phyloP scores from a whole-genome alignment of 2,329 filamentous ascomycete genomes.

The Fusarium humuli region DNA sequence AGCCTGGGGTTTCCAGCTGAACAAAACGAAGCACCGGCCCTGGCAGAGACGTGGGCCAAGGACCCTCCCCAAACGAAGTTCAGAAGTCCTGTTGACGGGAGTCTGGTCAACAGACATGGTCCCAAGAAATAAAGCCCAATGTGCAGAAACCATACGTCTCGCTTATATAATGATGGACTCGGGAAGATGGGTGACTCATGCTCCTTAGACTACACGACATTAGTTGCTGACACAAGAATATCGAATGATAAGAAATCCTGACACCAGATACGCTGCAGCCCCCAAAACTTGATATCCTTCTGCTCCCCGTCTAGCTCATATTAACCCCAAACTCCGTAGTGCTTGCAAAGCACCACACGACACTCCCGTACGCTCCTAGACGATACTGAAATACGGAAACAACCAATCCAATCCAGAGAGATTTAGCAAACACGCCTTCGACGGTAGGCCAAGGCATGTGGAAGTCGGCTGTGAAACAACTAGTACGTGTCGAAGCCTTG shows the following conservation, averaged over 20 bases:
- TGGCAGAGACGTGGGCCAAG: conserved; percentile 83
- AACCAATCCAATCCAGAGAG: conserved; percentile 18
- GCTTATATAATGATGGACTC: conserved; percentile 31
- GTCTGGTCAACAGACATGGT: conserved; percentile 58
- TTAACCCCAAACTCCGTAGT: conserved; percentile 41
- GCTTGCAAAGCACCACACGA: conserved; percentile 28
- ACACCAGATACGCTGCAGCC: conserved; percentile 16
- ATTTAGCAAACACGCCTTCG: neutral
- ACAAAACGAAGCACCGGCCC: conserved; percentile 79
- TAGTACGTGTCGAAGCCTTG: conserved; percentile 55
- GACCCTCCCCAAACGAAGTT: conserved; percentile 62
- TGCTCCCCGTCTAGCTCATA: conserved; percentile 41
- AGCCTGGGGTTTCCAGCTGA: conserved; percentile 78
- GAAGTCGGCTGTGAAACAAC: conserved; percentile 1
- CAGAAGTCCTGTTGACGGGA: conserved; percentile 66
- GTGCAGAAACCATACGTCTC: conserved; percentile 24
- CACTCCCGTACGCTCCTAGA: conserved; percentile 19
- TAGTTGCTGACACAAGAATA: conserved; percentile 21
- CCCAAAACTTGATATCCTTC: conserved; percentile 35
- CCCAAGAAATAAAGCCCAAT: conserved; percentile 19
- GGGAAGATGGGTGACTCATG: conserved; percentile 7
- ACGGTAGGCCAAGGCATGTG: conserved; percentile 4
- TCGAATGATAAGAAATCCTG: conserved; percentile 15
- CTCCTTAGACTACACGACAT: conserved; percentile 30
- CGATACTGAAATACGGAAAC: conserved; percentile 7